Evolutionary conservation across 768 basidiomycete genomes (phyloP).

Genomic region (Lentinula detonsa): DNA sequence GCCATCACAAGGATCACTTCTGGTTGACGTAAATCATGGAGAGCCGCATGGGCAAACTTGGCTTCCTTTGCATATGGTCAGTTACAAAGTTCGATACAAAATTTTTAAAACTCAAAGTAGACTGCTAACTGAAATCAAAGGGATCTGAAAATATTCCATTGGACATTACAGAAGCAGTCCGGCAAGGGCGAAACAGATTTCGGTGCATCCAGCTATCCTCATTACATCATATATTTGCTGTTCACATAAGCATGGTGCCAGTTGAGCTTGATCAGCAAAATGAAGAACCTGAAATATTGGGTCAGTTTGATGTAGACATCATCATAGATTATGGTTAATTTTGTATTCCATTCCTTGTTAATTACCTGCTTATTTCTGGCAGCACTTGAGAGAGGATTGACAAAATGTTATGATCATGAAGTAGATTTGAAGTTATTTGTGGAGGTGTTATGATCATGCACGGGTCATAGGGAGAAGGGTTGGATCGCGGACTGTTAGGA

Average conservation of each 20-base stretch:
- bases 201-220: slow-evolving; percentile 44
- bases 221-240: slow-evolving; percentile 7
- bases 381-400: no score
- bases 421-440: no score
- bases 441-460: no score
- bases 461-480: no score
- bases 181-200: slow-evolving; percentile 39
- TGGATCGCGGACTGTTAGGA: no score
- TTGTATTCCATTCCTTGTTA: neutral
- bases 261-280: neutral
- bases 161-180: slow-evolving; percentile 35
- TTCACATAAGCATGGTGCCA: slow-evolving; percentile 3
- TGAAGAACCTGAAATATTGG: neutral
- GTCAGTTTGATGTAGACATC: neutral
- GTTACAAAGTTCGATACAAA: slow-evolving; percentile 9
- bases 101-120: neutral
- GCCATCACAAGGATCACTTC: slow-evolving; percentile 39
- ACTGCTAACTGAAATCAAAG: slow-evolving; percentile 12
- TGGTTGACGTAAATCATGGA: slow-evolving; percentile 39
- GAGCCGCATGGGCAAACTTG: slow-evolving; percentile 27
- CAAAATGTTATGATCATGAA: no score
- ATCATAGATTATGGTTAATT: neutral
- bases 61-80: slow-evolving; percentile 39
- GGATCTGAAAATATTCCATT: slow-evolving; percentile 20
- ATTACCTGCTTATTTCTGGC: no score